phyloP scores from a whole-genome alignment of 2,329 filamentous ascomycete genomes.

The Pestalotiopsis fici region DNA sequence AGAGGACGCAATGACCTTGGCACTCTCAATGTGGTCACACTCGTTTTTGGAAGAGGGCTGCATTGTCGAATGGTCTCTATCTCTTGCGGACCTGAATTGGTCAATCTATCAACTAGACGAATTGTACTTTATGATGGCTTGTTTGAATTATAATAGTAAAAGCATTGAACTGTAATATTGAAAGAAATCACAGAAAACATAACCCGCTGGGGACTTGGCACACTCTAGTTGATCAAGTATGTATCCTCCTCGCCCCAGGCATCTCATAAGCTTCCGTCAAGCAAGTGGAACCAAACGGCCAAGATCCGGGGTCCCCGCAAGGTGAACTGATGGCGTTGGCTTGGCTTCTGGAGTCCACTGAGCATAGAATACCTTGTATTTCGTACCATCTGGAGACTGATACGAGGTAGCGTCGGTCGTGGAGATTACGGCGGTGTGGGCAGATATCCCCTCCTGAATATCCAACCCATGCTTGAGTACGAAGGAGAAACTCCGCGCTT shows the following conservation, averaged over 20 bases:
- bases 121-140: background rate
- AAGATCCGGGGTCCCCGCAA: background rate
- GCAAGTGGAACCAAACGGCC: background rate
- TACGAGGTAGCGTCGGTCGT: too few relatives aligned
- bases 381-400: background rate
- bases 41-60: background rate
- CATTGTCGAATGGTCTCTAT: background rate
- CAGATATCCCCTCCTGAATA: too few relatives aligned
- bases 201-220: background rate
- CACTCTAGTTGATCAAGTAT: background rate
- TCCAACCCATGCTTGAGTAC: background rate
- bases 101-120: background rate
- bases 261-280: background rate
- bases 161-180: too few relatives aligned
- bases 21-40: background rate
- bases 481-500: background rate
- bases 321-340: background rate
- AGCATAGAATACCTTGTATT: background rate
- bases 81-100: background rate
- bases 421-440: too few relatives aligned
- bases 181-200: background rate
- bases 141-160: background rate
- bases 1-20: background rate
- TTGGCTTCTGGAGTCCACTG: background rate
- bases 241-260: too few relatives aligned